A percentile compares a stretch with the other conserved stretches of the same genome.
Conservation (phyloP, 345 rosid species). For the Punica granatum region DNA sequence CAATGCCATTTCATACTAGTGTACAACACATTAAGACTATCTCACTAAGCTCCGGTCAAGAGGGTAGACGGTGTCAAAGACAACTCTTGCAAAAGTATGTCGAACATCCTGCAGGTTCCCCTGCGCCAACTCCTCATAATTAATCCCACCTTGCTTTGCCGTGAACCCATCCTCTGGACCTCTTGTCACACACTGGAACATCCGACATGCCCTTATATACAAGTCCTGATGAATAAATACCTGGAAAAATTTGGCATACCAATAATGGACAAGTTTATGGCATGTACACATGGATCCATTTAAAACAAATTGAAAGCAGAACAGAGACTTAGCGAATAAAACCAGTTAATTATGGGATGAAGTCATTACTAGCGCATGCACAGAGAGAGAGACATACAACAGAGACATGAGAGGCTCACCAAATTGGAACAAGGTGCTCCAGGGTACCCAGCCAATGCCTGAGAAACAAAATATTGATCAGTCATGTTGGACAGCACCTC, state of each 20-base stretch:
- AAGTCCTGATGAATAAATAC: conserved; percentile 57
- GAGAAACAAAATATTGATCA: conserved; percentile 52
- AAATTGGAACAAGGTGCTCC: conserved; percentile 75
- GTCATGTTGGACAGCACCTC: conserved; percentile 49
- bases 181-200: conserved; percentile 50
- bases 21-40: not conserved
- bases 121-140: conserved; percentile 39
- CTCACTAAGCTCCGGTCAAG: conserved; percentile 5
- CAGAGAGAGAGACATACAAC: not conserved
- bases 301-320: not conserved
- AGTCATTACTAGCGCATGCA: not conserved
- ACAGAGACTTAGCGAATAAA: too few species aligned
- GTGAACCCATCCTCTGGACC: conserved; percentile 29
- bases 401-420: conserved; percentile 31
- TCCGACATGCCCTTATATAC: conserved; percentile 31
- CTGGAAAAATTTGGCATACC: conserved; percentile 23
- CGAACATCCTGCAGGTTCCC: conserved; percentile 52
- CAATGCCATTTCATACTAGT: not conserved
- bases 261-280: not conserved
- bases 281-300: not conserved
- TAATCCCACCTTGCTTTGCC: conserved; percentile 51
- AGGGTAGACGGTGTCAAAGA: conserved; percentile 79
- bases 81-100: conserved; percentile 73
- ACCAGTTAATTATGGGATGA: not conserved
- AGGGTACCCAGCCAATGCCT: conserved; percentile 35